Percentiles rank a stretch among this genome's conserved stretches.
phyloP scores from a whole-genome alignment of 1,284 basidiomycete species.

The Lentinula novae-zelandiae region DNA sequence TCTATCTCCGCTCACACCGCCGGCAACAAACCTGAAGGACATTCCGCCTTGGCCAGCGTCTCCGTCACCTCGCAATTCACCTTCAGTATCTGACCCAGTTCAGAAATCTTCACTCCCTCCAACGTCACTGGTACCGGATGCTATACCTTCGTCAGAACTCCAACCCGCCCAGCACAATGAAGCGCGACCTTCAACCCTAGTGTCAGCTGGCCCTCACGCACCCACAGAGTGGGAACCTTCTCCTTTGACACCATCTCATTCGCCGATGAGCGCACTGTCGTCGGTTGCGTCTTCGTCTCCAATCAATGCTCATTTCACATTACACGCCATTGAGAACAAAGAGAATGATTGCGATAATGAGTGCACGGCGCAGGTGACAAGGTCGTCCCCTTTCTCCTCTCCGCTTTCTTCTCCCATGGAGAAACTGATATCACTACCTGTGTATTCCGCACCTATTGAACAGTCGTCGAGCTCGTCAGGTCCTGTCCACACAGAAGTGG shows the following conservation, averaged over 20 bases:
- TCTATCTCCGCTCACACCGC: neutral
- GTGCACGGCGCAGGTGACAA: too few species aligned
- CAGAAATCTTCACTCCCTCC: neutral
- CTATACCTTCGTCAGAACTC: neutral
- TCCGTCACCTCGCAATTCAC: neutral
- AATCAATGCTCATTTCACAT: neutral
- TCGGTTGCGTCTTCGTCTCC: neutral
- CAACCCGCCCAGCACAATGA: neutral
- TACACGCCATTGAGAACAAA: neutral
- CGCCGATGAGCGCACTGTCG: constrained; percentile 12
- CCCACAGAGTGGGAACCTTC: neutral
- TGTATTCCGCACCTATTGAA: neutral
- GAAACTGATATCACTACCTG: neutral
- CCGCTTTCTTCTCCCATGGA: constrained; percentile 6
- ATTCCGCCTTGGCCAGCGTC: constrained; percentile 3
- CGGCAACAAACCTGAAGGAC: neutral
- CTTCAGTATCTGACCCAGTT: neutral
- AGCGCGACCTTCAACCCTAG: neutral
- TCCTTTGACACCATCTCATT: neutral
- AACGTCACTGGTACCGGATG: constrained; percentile 9
- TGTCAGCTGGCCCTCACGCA: neutral
- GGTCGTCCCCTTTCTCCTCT: constrained; percentile 5
- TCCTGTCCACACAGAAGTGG: neutral
- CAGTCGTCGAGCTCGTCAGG: neutral
- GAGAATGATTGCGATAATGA: neutral